Evolutionary conservation across 2,329 filamentous ascomycete genomes (phyloP).

Genomic region (Trichoderma sp.): DNA sequence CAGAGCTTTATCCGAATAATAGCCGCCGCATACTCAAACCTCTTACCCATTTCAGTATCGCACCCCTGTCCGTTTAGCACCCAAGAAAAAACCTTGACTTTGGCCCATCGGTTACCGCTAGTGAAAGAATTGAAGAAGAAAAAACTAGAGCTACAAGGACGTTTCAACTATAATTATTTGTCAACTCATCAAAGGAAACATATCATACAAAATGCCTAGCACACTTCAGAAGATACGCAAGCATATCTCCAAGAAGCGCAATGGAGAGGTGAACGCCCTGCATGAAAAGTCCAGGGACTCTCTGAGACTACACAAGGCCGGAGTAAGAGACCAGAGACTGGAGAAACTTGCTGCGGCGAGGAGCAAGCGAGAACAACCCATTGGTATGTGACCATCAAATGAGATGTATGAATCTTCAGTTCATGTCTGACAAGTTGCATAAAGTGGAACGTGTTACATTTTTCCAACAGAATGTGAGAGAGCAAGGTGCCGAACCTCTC

Average conservation of each 20-base stretch:
- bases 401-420: background rate
- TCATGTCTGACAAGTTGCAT: slow-evolving; percentile 21
- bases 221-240: slow-evolving; percentile 83
- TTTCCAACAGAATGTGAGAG: slow-evolving; percentile 67
- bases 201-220: slow-evolving; percentile 64
- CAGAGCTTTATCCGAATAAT: slow-evolving; percentile 11
- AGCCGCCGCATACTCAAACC: background rate
- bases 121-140: background rate
- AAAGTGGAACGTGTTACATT: slow-evolving; percentile 46
- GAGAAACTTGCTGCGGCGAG: slow-evolving; percentile 69
- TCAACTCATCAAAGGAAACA: background rate
- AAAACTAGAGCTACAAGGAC: background rate
- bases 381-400: slow-evolving; percentile 54
- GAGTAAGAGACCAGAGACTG: slow-evolving; percentile 79
- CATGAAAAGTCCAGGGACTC: slow-evolving; percentile 91
- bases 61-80: background rate
- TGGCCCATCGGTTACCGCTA: background rate
- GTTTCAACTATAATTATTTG: background rate
- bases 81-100: background rate
- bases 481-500: slow-evolving; percentile 50
- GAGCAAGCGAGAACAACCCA: slow-evolving; percentile 71
- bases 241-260: slow-evolving; percentile 84
- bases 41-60: background rate
- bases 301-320: slow-evolving; percentile 75
- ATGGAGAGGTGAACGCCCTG: slow-evolving; percentile 69